These are phyloP conservation scores for Tuber brumale DNA, from an alignment of 495 filamentous ascomycete genomes.

Conservation along the genomic window DNA sequence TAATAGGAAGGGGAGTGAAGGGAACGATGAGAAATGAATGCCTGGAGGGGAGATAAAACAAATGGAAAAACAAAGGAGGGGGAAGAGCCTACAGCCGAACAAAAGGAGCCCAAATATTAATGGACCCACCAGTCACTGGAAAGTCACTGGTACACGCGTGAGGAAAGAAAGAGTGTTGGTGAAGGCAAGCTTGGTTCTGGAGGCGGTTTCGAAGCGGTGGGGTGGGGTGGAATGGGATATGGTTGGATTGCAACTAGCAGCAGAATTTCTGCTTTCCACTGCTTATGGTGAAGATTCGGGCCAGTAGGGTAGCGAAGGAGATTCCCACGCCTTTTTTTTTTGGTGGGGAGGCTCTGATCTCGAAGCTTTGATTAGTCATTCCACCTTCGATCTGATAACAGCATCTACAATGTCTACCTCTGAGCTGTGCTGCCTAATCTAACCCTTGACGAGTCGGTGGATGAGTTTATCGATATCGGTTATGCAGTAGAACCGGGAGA, in stretches of 20 bases:
- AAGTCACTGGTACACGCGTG: background rate
- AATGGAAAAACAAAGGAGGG: background rate
- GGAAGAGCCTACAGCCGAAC: background rate
- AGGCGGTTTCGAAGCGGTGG: background rate
- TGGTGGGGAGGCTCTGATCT: background rate
- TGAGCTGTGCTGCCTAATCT: background rate
- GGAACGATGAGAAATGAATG: background rate
- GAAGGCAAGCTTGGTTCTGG: background rate
- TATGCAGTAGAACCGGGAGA: constrained; percentile 3
- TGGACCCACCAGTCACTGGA: background rate
- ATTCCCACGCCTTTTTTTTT: background rate
- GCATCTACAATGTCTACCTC: no score
- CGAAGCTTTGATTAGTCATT: background rate
- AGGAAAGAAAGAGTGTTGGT: background rate
- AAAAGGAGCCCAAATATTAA: background rate
- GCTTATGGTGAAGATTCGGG: background rate
- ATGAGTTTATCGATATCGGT: background rate
- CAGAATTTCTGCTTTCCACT: constrained; percentile 2
- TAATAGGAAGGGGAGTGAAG: background rate
- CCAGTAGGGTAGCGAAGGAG: background rate
- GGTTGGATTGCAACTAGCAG: background rate
- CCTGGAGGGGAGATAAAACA: background rate
- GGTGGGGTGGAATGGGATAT: background rate
- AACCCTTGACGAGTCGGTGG: background rate
- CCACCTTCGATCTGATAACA: background rate